phyloP scores from a whole-genome alignment of 306 rosid genomes.

The Rosa chinensis region DNA sequence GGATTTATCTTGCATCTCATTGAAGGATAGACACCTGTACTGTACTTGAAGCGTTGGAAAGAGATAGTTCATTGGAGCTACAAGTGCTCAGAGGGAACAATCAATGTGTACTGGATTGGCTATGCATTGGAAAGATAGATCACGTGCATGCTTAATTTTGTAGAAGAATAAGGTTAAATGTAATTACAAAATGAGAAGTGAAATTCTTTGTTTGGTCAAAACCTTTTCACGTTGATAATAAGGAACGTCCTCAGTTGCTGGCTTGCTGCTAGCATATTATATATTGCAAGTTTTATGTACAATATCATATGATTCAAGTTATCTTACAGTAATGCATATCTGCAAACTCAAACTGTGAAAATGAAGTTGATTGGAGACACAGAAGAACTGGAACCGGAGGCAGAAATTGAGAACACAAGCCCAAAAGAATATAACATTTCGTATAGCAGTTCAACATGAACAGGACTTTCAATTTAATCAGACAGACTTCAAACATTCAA shows the following conservation, averaged over 20 bases:
- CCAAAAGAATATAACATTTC: background rate
- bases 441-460: background rate
- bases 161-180: background rate
- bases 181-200: background rate
- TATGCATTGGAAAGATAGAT: background rate
- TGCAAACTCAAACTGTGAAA: background rate
- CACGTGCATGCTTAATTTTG: background rate
- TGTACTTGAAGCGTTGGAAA: background rate
- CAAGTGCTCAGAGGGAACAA: background rate
- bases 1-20: background rate
- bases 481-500: background rate
- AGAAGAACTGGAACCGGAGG: background rate
- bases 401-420: background rate
- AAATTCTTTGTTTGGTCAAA: no score
- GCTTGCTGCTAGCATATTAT: no score
- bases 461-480: background rate
- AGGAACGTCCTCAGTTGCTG: no score
- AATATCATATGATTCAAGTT: no score
- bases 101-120: background rate
- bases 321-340: background rate
- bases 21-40: background rate
- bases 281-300: no score
- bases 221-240: no score
- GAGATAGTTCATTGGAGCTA: background rate
- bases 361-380: background rate